These are phyloP conservation scores for Cucurbita moschata DNA, from an alignment of 306 rosid genomes.

Conservation along the genomic window DNA sequence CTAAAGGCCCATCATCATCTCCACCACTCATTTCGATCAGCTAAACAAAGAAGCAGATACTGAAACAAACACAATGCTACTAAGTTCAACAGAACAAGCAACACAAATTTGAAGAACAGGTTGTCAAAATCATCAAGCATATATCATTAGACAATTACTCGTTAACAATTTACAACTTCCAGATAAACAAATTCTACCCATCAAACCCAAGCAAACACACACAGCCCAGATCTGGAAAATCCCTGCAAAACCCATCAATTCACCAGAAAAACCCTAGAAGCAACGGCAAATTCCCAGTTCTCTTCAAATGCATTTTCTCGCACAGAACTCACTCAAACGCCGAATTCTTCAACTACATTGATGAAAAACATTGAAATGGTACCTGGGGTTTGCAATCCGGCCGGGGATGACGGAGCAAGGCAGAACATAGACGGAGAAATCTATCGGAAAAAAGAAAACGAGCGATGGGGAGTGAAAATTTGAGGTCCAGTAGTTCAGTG, in stretches of 20 bases:
- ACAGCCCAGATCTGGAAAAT: conserved; percentile 14
- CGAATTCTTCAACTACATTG: neutral
- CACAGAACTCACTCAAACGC: neutral
- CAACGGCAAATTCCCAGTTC: neutral
- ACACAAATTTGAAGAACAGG: neutral
- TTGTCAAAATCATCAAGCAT: neutral
- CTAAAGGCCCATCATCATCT: conserved; percentile 36
- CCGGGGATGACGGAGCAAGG: neutral
- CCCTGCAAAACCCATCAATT: neutral
- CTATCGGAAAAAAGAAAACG: neutral
- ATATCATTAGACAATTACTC: neutral
- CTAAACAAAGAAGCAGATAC: conserved; percentile 16
- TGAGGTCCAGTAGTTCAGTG: conserved; percentile 5
- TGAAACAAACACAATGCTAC: conserved; percentile 1
- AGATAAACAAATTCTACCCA: neutral
- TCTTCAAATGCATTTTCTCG: neutral
- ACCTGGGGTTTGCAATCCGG: neutral
- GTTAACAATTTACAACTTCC: neutral
- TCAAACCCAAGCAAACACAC: neutral
- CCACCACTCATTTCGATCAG: conserved; percentile 44
- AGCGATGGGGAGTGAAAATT: neutral
- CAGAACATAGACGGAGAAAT: neutral
- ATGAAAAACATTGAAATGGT: neutral
- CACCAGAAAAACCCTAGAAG: neutral
- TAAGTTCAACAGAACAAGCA: neutral